Evolutionary conservation across 495 filamentous ascomycete genomes (phyloP), one percentile per base, ranked within the genome.

Genomic region (Barbatosphaeria neglecta): DNA sequence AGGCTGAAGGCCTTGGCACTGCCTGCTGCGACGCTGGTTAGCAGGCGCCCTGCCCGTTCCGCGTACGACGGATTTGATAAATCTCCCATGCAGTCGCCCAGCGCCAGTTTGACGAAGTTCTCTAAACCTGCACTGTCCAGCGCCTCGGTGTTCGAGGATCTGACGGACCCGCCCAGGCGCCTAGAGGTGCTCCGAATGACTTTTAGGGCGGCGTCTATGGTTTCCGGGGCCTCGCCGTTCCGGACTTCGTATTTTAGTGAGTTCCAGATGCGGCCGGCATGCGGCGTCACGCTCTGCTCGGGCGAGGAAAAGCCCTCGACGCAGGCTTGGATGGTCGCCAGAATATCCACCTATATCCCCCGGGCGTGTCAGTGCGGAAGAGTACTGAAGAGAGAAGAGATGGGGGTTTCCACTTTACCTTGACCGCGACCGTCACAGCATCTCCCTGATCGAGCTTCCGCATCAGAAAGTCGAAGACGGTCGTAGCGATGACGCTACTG

Each of bases 241-340:
- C 69, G 70, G n/a, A 78, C 66, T 44, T 78, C 75, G 47, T 75
- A 78, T 50, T 78, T 77, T 37, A 78, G 63, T 1, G 68, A 67
- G 37, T 65, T 62, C 75, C 75, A 78, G 39, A 76, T 61, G 43
- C 69, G 69, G 27, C 62, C 50, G 18, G 63, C 55, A 38, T 66
- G 59, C 11, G 70, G 63, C 5, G 64, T 58, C 5, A 76, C 43
- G 10, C 58, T 70, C 38, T 58, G 51, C 44, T 66, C 57, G 0
- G 65, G 53, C 22, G 63, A 49, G 4, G 62, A 59, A 41, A 75
- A 76, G 18, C 58, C 43, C 13, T 54, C 53, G 17, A 75, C 50
- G 40, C 73, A 76, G 2, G 66, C 63, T 22, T 66, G 55, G 10
- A 77, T 61, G 7, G 72, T 76, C 43, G 57, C 54, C 19, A 78